These are phyloP conservation scores for Ceratobasidium sp. DNA, from an alignment of 1,284 basidiomycete genomes.

Conservation along the genomic window DNA sequence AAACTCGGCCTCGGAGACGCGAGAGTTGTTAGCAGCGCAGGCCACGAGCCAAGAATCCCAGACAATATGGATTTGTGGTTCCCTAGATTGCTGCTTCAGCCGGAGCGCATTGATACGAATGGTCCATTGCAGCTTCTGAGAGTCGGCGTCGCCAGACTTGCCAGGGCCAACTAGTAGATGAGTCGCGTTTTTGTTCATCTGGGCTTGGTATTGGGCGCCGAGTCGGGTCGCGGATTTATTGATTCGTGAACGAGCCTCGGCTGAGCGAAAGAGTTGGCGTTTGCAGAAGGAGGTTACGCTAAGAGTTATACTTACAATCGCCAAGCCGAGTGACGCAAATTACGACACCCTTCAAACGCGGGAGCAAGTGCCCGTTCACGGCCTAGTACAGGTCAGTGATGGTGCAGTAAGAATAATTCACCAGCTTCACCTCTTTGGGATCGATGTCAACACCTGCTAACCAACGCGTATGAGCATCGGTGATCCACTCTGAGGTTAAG, in stretches of 20 bases:
- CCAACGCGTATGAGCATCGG: conserved; percentile 48
- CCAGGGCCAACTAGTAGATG: conserved; percentile 51
- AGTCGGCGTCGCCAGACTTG: conserved; percentile 32
- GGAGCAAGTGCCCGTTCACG: conserved; percentile 47
- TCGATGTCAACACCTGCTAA: conserved; percentile 50
- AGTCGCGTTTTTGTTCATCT: conserved; percentile 49
- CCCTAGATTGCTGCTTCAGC: conserved; percentile 37
- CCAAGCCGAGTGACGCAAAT: conserved; percentile 50
- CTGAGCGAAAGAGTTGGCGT: conserved; percentile 12
- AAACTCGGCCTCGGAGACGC: conserved; percentile 29
- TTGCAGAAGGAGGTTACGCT: not conserved
- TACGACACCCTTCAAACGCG: conserved; percentile 48
- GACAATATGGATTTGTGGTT: conserved; percentile 50
- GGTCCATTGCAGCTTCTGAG: conserved; percentile 48
- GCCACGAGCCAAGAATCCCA: conserved; percentile 52
- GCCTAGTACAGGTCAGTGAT: conserved; percentile 39
- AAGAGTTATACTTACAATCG: conserved; percentile 43
- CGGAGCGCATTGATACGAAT: conserved; percentile 40
- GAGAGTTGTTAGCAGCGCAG: conserved; percentile 40
- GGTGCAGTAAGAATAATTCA: conserved; percentile 1
- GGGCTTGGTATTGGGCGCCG: conserved; percentile 46
- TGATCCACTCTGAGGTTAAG: conserved; percentile 50
- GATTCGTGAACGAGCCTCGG: conserved; percentile 43
- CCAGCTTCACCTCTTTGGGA: conserved; percentile 42
- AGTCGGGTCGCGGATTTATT: conserved; percentile 30